Evolutionary conservation across 306 rosid species (phyloP), one percentile per base, ranked within the genome.

Genomic region (Malus asiatica): DNA sequence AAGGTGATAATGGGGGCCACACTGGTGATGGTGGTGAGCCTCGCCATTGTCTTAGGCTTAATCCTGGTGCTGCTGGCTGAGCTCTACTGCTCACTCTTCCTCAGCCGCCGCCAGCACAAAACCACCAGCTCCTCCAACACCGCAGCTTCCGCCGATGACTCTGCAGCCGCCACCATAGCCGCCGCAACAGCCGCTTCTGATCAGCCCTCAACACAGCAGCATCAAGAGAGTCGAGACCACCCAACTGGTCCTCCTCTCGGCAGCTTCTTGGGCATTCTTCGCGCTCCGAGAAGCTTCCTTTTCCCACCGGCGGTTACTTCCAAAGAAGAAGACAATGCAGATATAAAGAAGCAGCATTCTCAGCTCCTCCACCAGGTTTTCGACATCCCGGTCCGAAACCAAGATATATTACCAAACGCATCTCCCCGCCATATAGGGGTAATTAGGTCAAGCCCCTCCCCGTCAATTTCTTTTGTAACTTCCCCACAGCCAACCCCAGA

Each of bases 21-120:
- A 60, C 86, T 95, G 69, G 91, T 87, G 29, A 89, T 90, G 96
- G 91, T 92, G 74, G 89, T 89, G 27, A 85, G 77, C 85, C 97
- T 95, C 70, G 97, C 93, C 68, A 67, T 92, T 64, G 96, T 95
- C 23, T 81, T 95, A 8, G 96, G 88, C 48, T 93, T 95, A 53
- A 90, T 95, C 55, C 63, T 95, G 1, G 96, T 92, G 9, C 89
- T 95, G 38, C 87, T 95, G 1, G 96, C 91, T 12, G 96, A 95
- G 83, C 97, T 95, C 86, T 95, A 92, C 82, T 95, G 99, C 45
- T 92, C 99, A 73, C 96, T 95, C 76, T 80, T 95, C 76, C 81
- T 88, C 85, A 89, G 89, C 51, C 89, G 97, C 53, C 97, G 96
- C 78, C 86, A 80, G 73, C 88, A 63, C 70, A 89, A 86, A 79